Evolutionary conservation across 805 yeast species (phyloP), one percentile per base, ranked within the genome.

Genomic region (Pichia ethanolica): DNA sequence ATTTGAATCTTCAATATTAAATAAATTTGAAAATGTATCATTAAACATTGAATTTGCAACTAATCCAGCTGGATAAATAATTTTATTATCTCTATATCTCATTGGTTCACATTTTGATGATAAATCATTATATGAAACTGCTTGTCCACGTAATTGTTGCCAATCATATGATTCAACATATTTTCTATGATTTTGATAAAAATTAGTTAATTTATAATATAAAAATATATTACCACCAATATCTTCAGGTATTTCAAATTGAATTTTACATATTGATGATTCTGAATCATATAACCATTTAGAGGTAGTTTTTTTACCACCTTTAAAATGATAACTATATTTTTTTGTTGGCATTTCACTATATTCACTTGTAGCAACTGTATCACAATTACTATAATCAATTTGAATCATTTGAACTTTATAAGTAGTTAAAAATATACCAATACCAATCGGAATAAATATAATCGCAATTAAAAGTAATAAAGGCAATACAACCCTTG

Each of bases 11-110:
- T 36, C 39, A 6, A 45, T 39, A 32, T 51, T 54, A 49, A 69
- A 69, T 8, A 83, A 84, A 14, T 72, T 68, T 7, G 78, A 70
- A 61, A 87, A 83, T 4, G 97, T 80, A 62, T 91, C 99, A 66
- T 91, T 91, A 74, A 93, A 91, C 66, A 78, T 67, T 0, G 97
- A 88, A 68, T 91, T 91, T 46, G 98, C 96, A 55, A 91, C 89
- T 45, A 91, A 74, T 0, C 99, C 99, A 70, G 98, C 93, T 14
- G 99, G 99, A 64, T 91, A 91, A 53, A 75, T 62, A 13, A 73
- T 61, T 55, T 75, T 78, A 26, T 55, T 63, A 41, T 69, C 72
- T 14, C 68, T 62, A 12, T 54, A 39, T 27, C 56, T 56, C 62
- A 81, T 76, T 34, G 86, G 80, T 57, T 73, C 74, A 33, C 86